Base-by-base conservation (phyloP, 2,329 filamentous ascomycete species). In the Xenosphaeropsis pyriputrescens region DNA sequence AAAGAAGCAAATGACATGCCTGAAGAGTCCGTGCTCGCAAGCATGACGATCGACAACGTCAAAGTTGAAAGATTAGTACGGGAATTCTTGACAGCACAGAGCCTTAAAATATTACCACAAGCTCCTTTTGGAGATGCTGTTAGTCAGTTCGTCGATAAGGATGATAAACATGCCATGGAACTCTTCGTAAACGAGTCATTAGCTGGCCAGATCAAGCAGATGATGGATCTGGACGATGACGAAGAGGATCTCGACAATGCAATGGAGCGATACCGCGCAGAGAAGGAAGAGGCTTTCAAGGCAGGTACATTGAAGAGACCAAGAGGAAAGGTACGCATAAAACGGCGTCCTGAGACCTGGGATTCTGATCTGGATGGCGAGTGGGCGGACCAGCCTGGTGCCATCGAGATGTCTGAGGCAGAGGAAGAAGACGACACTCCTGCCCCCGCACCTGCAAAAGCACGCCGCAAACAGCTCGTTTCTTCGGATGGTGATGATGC, bases 71-170 rank as follows among this genome's bases (percentile, higher is more conserved):
- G 81, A 45, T 68, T 98, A 0, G 89, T 98, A 0, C 72, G 80
- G 36, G 86, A 96, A 47, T 95, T 88, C 49, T 70, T 98, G 2
- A 73, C 74, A 0, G 82, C 84, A 0, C 88, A 96, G 51, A 88
- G 85, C 0, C 72, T 98, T 22, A 93, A 88, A 41, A 91, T 98
- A 35, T 68, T 98, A 0, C 91, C 91, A 0, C 85, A 94, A 50
- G 91, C 88, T 19, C 82, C 81, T 0, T 95, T 98, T 51, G 83
- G 86, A 13, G 88, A 96, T 51, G 91, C 91, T 0, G 85, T 98
- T 5, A 79, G 78, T 34, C 83, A 93, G 43, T 98, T 91, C 50
- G 85, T 98, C 18, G 79, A 88, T 55, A 96, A 96, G 48, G 85
- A 94, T 47, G 91, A 98, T 61, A 93, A 88, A 53, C 79, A 91